A percentile compares a stretch with the other conserved stretches of the same genome.
Evolutionary conservation across 179 eudicot species (phyloP).

Genomic region (Heliamphora pulchella): DNA sequence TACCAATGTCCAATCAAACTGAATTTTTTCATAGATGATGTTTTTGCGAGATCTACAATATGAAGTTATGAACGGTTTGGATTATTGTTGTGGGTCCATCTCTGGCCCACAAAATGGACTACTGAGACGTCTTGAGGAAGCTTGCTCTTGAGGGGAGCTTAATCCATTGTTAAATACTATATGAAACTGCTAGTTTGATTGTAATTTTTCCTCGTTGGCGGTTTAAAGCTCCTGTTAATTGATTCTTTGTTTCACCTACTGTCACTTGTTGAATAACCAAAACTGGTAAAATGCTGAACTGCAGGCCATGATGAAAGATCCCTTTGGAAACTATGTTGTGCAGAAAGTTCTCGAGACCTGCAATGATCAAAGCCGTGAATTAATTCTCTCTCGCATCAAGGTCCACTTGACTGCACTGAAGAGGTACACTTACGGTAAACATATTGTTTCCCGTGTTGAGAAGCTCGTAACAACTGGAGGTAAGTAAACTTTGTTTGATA

Average conservation of each 20-base stretch:
- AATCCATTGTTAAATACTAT: too few species aligned
- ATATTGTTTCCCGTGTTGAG: slow-evolving; percentile 54
- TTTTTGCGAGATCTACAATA: too few species aligned
- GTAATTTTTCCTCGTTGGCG: background rate
- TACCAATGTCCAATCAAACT: too few species aligned
- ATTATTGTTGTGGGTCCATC: too few species aligned
- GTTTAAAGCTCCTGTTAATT: background rate
- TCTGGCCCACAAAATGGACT: too few species aligned
- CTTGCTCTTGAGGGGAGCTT: too few species aligned
- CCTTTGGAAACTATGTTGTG: slow-evolving; percentile 55
- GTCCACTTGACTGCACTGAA: slow-evolving; percentile 41
- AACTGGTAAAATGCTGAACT: background rate
- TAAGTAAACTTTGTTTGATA: slow-evolving; percentile 9
- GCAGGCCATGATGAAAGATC: slow-evolving; percentile 67
- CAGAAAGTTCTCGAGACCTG: slow-evolving; percentile 57
- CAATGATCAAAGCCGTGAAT: slow-evolving; percentile 40
- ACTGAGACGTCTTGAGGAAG: too few species aligned
- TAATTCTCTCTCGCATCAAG: slow-evolving; percentile 48
- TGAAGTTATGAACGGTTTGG: too few species aligned
- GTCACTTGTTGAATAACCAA: background rate
- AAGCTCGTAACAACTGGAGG: slow-evolving; percentile 52
- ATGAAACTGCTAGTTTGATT: background rate
- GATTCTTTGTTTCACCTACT: background rate
- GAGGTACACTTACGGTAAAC: slow-evolving; percentile 57
- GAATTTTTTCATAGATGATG: too few species aligned